Conservation (phyloP, 345 rosid species). For the Sisymbrium altissimum region DNA sequence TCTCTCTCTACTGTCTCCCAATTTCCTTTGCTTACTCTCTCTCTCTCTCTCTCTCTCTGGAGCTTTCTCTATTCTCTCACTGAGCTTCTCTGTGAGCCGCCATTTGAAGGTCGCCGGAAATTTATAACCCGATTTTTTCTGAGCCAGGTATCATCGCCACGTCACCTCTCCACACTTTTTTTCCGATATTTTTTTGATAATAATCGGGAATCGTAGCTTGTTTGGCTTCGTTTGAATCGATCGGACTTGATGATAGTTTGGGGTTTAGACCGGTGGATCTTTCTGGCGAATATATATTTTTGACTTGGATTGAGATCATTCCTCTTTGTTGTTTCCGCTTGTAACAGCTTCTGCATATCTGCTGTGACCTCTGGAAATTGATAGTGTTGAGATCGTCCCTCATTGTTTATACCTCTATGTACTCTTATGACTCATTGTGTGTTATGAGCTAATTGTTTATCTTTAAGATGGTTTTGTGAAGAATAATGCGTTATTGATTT, state of each 20-base stretch:
- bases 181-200: background rate
- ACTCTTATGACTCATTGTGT: background rate
- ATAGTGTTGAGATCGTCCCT: background rate
- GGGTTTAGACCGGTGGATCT: conserved; percentile 39
- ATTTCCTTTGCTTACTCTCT: conserved; percentile 13
- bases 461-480: background rate
- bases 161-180: background rate
- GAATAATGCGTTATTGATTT: background rate
- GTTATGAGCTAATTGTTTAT: background rate
- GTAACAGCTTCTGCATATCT: background rate
- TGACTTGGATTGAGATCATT: conserved; percentile 6
- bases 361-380: background rate
- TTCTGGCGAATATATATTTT: conserved; percentile 6
- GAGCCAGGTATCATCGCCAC: conserved; percentile 38
- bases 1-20: conserved; percentile 18
- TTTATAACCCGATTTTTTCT: conserved; percentile 13
- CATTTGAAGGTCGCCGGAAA: conserved; percentile 30
- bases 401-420: background rate
- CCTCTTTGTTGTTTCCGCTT: conserved; percentile 25
- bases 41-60: conserved; percentile 28
- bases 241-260: background rate
- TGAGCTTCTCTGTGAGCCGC: conserved; percentile 28
- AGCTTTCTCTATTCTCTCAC: background rate
- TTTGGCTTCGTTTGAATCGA: conserved; percentile 17
- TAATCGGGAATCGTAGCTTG: conserved; percentile 4